Percentiles rank a stretch among this genome's conserved stretches.
Conservation (phyloP, 306 rosid species). For the Rosa lucieae region DNA sequence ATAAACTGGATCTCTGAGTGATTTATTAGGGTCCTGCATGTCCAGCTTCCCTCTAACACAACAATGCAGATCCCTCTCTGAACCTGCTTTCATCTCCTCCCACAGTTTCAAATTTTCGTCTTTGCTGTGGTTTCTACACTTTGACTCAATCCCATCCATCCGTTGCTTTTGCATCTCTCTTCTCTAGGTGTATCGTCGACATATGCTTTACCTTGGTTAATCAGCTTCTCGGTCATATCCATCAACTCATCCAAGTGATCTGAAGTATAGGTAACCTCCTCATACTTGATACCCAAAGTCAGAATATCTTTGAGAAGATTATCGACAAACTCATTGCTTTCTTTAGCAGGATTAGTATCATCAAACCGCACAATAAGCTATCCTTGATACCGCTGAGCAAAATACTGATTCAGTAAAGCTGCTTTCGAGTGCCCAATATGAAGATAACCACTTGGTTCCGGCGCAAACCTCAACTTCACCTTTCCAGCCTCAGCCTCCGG, state of each 20-base stretch:
- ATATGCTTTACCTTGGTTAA: constrained; percentile 82
- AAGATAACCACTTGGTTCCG: constrained; percentile 96
- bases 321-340: constrained; percentile 89
- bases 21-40: constrained; percentile 90
- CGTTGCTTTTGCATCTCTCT: constrained; percentile 76
- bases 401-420: constrained; percentile 85
- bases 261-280: constrained; percentile 69
- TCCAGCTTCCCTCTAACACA: constrained; percentile 87
- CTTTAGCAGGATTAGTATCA: constrained; percentile 96
- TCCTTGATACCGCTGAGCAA: constrained; percentile 81
- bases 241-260: constrained; percentile 81
- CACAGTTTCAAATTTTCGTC: constrained; percentile 72
- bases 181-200: constrained; percentile 91
- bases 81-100: constrained; percentile 83
- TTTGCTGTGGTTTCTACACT: constrained; percentile 52
- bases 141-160: constrained; percentile 86
- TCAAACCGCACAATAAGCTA: constrained; percentile 75
- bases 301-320: constrained; percentile 72
- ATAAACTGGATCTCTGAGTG: constrained; percentile 92
- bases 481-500: constrained; percentile 43
- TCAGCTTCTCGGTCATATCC: constrained; percentile 78
- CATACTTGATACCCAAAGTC: constrained; percentile 72
- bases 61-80: constrained; percentile 78
- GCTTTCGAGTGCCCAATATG: constrained; percentile 99
- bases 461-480: constrained; percentile 83